Evolutionary conservation across 2,329 filamentous ascomycete genomes (phyloP), one percentile per base, ranked within the genome.

Genomic region (Paracoccidioides brasiliensis): DNA sequence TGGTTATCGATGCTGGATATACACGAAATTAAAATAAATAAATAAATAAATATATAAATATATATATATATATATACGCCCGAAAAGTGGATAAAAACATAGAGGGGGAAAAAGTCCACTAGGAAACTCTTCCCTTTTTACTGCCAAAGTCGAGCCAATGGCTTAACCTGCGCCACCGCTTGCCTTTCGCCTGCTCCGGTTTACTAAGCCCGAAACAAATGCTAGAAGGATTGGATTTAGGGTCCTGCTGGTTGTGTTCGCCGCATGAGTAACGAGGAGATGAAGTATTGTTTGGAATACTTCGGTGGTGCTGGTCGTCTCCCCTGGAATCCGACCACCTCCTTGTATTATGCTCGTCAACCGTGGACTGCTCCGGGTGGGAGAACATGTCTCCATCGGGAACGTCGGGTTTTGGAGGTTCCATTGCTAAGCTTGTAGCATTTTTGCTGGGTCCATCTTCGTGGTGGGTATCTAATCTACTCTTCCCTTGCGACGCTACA

Each of bases 141-240:
- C 52, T 42, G 2, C 40, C 32, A 42, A 32, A 57, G 40, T 54
- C 55, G 51, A 57, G 42, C 44, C 44, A 49, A 41, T 28, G 37
- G 33, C 55, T 37, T 9, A 57, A 50, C 37, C 52, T 50, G n/a
- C 55, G 52, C 55, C 55, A 57, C 41, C 37, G 35, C 32, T 52
- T 57, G 15, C 38, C 45, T 45, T 51, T 55, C 4, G 48, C 6
- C 33, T 32, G 38, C n/a, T 56, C 49, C 2, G 49, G 35, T 42
- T 52, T 52, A 42, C 49, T 22, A 10, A 41, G 15, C 22, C 37
- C 37, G 8, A n/a, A n/a, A n/a, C 42, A 52, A 41, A 42, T 22
- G 12, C 38, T 52, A 38, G 37, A 22, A 2, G 49, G n/a, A 22
- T 28, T 52, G 12, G 49, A 52, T 42, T 41, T 8, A 10, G 22